A percentile compares a stretch with the other conserved stretches of the same genome.
phyloP scores from a whole-genome alignment of 805 yeast species.

The Ogataea corticis region DNA sequence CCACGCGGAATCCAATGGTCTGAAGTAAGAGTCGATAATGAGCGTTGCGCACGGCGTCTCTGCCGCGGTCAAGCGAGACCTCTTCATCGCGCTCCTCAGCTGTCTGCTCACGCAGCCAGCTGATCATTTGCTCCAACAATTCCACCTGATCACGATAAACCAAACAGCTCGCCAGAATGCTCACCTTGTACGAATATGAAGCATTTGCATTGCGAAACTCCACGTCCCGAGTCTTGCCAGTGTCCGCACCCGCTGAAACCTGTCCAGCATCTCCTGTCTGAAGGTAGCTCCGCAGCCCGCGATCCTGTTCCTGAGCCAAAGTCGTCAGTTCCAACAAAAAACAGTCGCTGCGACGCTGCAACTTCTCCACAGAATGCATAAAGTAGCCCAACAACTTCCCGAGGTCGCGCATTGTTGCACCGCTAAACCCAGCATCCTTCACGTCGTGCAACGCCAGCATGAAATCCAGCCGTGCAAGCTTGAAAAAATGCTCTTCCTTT shows the following conservation, averaged over 20 bases:
- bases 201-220: slow-evolving; percentile 18
- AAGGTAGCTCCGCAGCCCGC: slow-evolving; percentile 50
- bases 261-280: slow-evolving; percentile 56
- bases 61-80: slow-evolving; percentile 8
- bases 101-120: slow-evolving; percentile 30
- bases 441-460: slow-evolving; percentile 57
- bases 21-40: slow-evolving; percentile 25
- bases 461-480: slow-evolving; percentile 71
- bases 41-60: slow-evolving; percentile 12
- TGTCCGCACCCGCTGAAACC: slow-evolving; percentile 35
- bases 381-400: slow-evolving; percentile 65
- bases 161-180: slow-evolving; percentile 26
- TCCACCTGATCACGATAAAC: slow-evolving; percentile 46
- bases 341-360: slow-evolving; percentile 50
- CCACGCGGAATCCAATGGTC: slow-evolving; percentile 23
- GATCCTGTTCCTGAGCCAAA: slow-evolving; percentile 47
- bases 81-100: slow-evolving; percentile 2
- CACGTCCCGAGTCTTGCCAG: slow-evolving; percentile 19
- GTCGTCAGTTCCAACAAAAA: slow-evolving; percentile 67
- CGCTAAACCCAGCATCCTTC: slow-evolving; percentile 48
- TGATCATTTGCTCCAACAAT: slow-evolving; percentile 47
- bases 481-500: slow-evolving; percentile 53
- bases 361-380: slow-evolving; percentile 56
- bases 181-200: slow-evolving; percentile 27
- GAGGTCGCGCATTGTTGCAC: slow-evolving; percentile 56